These are phyloP conservation scores for Eucalyptus rudis DNA, from an alignment of 345 rosid genomes.

Conservation along the genomic window DNA sequence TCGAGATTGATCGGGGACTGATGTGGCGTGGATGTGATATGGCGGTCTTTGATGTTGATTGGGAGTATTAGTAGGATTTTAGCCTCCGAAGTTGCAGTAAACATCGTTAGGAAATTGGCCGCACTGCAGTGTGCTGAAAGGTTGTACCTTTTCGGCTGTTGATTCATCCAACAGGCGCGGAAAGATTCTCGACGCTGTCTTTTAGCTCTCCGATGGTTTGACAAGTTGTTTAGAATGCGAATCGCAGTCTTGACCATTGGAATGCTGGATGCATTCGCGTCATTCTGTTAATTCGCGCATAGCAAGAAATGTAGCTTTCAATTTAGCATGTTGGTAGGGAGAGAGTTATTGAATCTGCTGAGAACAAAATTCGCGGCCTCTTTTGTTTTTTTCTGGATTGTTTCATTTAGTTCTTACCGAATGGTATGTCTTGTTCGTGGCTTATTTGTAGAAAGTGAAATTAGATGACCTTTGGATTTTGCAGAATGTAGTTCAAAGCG, in stretches of 20 bases:
- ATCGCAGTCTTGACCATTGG: not conserved
- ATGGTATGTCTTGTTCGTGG: not conserved
- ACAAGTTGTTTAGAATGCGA: not conserved
- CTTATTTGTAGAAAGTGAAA: not conserved
- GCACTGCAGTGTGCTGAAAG: not conserved
- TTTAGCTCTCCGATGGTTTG: not conserved
- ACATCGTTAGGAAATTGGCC: not conserved
- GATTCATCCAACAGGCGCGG: not conserved
- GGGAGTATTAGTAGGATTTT: not conserved
- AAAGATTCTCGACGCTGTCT: not conserved
- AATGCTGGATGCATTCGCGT: not conserved
- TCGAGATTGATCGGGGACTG: not conserved
- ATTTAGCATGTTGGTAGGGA: not conserved
- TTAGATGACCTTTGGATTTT: not conserved
- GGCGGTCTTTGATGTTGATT: not conserved
- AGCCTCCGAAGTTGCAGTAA: not conserved
- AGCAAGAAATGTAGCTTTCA: not conserved
- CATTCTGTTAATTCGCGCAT: not conserved
- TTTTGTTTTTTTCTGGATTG: not conserved
- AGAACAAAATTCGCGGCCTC: not conserved
- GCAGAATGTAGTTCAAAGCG: not conserved
- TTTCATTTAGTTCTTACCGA: not conserved
- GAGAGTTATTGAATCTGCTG: not conserved
- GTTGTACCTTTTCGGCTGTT: not conserved
- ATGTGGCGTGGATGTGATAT: not conserved